Evolutionary conservation across 371 early-diverging fungal genomes (phyloP).

Genomic region (Coemansia sp.): DNA sequence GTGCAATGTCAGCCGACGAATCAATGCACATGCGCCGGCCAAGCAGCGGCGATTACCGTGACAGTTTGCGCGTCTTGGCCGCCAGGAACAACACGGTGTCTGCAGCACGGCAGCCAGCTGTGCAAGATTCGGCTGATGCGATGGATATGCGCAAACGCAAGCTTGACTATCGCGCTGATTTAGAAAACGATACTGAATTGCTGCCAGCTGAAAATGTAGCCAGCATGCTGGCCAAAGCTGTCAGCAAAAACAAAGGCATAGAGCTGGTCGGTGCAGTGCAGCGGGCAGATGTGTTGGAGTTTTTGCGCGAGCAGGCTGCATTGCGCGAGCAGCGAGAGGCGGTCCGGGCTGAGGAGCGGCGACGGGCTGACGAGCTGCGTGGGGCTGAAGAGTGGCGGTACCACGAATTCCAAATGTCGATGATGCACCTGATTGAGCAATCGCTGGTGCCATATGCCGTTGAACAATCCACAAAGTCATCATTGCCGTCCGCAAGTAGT

Average conservation of each 20-base stretch:
- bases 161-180: neutral
- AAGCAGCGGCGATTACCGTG: constrained; percentile 1
- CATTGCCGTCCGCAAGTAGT: neutral
- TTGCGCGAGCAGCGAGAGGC: constrained; percentile 40
- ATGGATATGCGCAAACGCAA: neutral
- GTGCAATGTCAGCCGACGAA: neutral
- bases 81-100: neutral
- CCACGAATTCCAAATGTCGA: constrained; percentile 51
- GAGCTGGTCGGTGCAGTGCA: constrained; percentile 32
- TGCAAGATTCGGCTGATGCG: neutral
- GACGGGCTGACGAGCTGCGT: constrained; percentile 30
- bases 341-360: constrained; percentile 28
- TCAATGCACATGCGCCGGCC: neutral
- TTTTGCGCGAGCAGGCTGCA: constrained; percentile 34
- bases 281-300: constrained; percentile 31
- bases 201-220: neutral
- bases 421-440: constrained; percentile 30
- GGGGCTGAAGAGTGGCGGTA: constrained; percentile 44
- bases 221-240: neutral
- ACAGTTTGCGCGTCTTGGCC: constrained; percentile 4
- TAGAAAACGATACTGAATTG: neutral
- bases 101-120: neutral
- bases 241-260: constrained; percentile 6
- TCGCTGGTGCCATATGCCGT: constrained; percentile 24
- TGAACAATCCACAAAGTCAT: neutral